These are phyloP conservation scores for Angomonas ambiguus DNA, from an alignment of 208 protist species.

Conservation along the genomic window DNA sequence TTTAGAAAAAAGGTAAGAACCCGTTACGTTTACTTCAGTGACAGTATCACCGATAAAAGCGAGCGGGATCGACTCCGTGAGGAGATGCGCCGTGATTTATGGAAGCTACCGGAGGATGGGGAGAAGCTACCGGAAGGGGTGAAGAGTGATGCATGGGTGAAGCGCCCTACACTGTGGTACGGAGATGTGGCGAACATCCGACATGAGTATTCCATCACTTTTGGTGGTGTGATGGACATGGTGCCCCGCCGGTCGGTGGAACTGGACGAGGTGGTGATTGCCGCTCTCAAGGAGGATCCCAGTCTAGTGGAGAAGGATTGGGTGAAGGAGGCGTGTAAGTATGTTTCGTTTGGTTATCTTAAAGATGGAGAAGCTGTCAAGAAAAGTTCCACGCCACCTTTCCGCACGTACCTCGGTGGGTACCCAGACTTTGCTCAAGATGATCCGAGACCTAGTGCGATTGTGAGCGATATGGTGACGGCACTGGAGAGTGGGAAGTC, in stretches of 20 bases:
- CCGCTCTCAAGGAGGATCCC: neutral
- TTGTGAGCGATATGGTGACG: neutral
- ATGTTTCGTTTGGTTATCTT: too few relatives aligned
- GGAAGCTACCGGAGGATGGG: constrained; percentile 14
- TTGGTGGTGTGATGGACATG: neutral
- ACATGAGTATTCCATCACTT: neutral
- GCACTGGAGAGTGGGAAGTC: neutral
- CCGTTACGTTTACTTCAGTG: too few relatives aligned
- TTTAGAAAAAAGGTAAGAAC: too few relatives aligned
- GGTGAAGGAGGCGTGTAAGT: neutral
- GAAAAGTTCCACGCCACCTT: too few relatives aligned
- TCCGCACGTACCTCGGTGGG: constrained; percentile 7
- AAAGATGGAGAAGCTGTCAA: neutral
- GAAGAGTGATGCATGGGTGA: neutral
- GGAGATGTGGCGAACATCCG: neutral
- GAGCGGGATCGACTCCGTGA: constrained; percentile 2
- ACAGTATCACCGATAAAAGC: neutral
- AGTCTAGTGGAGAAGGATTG: neutral
- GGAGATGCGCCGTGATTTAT: constrained; percentile 16
- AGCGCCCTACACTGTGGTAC: neutral
- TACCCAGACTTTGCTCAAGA: constrained; percentile 13
- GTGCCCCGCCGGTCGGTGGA: neutral
- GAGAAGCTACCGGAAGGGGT: too few relatives aligned
- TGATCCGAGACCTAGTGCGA: neutral
- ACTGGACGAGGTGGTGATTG: neutral